Conservation (phyloP, 768 basidiomycete genomes). For the Pleurotus citrinopileatus region DNA sequence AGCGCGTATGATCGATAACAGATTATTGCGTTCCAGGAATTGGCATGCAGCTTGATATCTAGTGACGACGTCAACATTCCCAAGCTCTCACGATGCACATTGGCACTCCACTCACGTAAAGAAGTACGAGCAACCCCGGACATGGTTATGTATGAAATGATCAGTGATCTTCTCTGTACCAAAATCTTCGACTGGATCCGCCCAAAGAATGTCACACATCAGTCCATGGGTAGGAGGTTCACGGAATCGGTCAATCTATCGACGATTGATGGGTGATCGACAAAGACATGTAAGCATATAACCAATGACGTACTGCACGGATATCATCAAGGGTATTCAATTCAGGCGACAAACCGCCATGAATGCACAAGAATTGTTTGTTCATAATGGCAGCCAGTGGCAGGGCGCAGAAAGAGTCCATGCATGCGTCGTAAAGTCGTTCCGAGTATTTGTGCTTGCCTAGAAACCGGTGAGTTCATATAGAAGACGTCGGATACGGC, state of each 20-base stretch:
- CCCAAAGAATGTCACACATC: slow-evolving; percentile 99
- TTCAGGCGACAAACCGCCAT: slow-evolving; percentile 95
- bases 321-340: slow-evolving; percentile 95
- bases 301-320: slow-evolving; percentile 58
- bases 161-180: slow-evolving; percentile 91
- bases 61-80: background rate
- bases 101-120: slow-evolving; percentile 83
- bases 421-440: slow-evolving; percentile 93
- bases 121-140: slow-evolving; percentile 96
- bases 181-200: slow-evolving; percentile 97
- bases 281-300: background rate
- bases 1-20: slow-evolving; percentile 94
- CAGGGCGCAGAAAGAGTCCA: slow-evolving; percentile 95
- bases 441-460: slow-evolving; percentile 99
- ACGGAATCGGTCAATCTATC: slow-evolving; percentile 93
- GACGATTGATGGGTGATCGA: slow-evolving; percentile 5
- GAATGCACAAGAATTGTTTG: slow-evolving; percentile 98
- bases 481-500: background rate
- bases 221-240: slow-evolving; percentile 96
- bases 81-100: slow-evolving; percentile 23
- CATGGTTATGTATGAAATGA: slow-evolving; percentile 92
- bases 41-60: slow-evolving; percentile 97
- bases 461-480: slow-evolving; percentile 26
- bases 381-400: slow-evolving; percentile 99
- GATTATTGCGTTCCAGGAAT: slow-evolving; percentile 95